phyloP scores from a whole-genome alignment of 2,329 filamentous ascomycete species.

The Cadophora gregata region DNA sequence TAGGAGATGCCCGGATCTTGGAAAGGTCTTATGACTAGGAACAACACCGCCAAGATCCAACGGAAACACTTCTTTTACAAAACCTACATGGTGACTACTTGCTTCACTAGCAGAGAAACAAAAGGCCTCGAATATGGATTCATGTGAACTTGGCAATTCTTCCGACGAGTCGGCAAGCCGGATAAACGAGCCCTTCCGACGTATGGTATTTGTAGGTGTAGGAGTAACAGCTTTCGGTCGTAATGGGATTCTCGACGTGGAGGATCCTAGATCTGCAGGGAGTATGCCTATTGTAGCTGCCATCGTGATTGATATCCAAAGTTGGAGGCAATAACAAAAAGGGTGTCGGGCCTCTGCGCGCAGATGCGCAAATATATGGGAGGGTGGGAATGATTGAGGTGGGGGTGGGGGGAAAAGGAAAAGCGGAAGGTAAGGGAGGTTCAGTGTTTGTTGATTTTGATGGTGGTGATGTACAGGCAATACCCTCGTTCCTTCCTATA shows the following conservation, averaged over 20 bases:
- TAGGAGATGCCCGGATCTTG: neutral
- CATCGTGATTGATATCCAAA: constrained; percentile 38
- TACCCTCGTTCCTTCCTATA: constrained; percentile 31
- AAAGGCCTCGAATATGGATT: constrained; percentile 48
- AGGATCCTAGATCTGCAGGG: constrained; percentile 19
- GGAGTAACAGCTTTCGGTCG: constrained; percentile 29
- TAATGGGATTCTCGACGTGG: constrained; percentile 31
- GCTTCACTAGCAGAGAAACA: constrained; percentile 45
- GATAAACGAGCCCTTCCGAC: constrained; percentile 43
- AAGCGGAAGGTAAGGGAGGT: constrained; percentile 9
- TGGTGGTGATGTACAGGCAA: constrained; percentile 19
- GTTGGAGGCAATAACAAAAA: constrained; percentile 20
- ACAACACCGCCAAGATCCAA: neutral
- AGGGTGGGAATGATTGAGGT: constrained; percentile 14
- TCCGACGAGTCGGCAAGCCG: constrained; percentile 47
- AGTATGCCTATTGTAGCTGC: constrained; percentile 27
- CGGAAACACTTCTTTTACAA: neutral
- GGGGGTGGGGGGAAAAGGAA: constrained; percentile 9
- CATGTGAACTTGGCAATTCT: constrained; percentile 45
- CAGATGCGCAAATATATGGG: constrained; percentile 18
- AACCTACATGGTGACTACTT: constrained; percentile 27
- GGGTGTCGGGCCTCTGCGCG: constrained; percentile 18
- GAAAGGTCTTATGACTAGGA: neutral
- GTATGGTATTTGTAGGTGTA: constrained; percentile 39
- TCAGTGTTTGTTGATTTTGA: constrained; percentile 18